Evolutionary conservation across 192 early-diverging fungal genomes (phyloP), one percentile per base, ranked within the genome.

Genomic region (Podochytrium sp.): DNA sequence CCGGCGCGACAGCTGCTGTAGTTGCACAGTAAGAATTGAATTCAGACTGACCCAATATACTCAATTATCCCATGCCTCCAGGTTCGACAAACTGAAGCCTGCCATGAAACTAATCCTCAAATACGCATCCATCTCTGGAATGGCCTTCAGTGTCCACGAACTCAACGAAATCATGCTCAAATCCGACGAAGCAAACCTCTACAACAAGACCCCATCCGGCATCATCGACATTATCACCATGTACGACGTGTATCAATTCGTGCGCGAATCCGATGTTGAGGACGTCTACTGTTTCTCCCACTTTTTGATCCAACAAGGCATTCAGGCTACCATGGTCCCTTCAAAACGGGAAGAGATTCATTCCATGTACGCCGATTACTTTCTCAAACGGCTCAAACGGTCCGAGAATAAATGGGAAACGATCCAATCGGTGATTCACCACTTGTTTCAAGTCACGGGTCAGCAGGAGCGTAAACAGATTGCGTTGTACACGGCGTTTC

Each of bases 281-380:
- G 57, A 47, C 29, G 37, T 71, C 5, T 71, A 32, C 30, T 59
- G 69, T 43, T 70, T 75, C 40, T 27, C 56, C 3, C 75, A 76
- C 38, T 76, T 38, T 43, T 39, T 76, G 25, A 70, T 76, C 34
- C 63, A 76, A 38, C 75, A 76, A 76, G 75, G 75, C 10, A 70
- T 76, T 30, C 40, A 56, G 14, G 41, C 65, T 18, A 76, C 65
- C 33, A 56, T 76, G 62, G 65, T 76, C 33, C 66, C 75, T 2
- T 68, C 75, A 49, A 42, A 59, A n/a, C 65, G 65, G n/a, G 66
- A 76, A 49, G 57, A 68, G 33, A 70, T 76, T 25, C 75, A 76
- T 39, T 30, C 65, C 5, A 43, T 62, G 2, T 76, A 70, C 37
- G 65, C 67, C 4, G 67, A 76, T 40, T 76, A 49, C 59, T 76